Base-by-base conservation (phyloP, 2,329 filamentous ascomycete species). In the Fonsecaea nubica region DNA sequence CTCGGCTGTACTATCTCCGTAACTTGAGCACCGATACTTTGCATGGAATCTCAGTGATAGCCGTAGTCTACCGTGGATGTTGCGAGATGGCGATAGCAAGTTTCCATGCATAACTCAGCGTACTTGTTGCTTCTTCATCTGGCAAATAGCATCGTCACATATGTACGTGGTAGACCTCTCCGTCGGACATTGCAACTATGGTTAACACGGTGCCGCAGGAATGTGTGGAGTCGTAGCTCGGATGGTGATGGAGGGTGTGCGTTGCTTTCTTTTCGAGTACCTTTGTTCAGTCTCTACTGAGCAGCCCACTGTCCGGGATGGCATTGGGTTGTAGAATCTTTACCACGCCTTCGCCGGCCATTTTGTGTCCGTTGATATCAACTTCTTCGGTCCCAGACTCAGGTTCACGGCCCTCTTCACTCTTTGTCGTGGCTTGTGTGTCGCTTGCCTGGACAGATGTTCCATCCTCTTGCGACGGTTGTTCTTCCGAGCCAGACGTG, bases 281-380 rank as follows among this genome's bases (percentile, higher is more conserved):
- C 45, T 8, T 5, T 4, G 4, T 48, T 71, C 62, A 70, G 30
- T 72, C 69, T 38, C 68, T 67, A 21, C 63, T 64, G 25, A 73
- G 53, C 54, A 73, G 56, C 0, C 69, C 71, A 38, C 66, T 71
- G 21, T 71, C 68, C 3, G 72, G 69, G 6, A 73, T 58, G n/a
- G 71, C 71, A 50, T 70, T 71, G 4, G 72, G 71, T 54, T 73
- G 70, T 15, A 72, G 59, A 40, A 73, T 72, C 61, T 68, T 71
- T 38, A 72, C 66, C 30, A 73, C 62, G 0, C 72, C 72, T 45
- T 70, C 62, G n/a, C 69, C 72, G 10, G 69, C 69, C 25, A 66
- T 52, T 30, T 40, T 59, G 57, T 64, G 54, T n/a, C 69, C 69
- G 40, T 69, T 69, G 40, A 69, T 36, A 48, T 67, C 57, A 12